These are phyloP conservation scores for Nicotiana knightiana DNA, from an alignment of 257 asterid species.

Conservation along the genomic window DNA sequence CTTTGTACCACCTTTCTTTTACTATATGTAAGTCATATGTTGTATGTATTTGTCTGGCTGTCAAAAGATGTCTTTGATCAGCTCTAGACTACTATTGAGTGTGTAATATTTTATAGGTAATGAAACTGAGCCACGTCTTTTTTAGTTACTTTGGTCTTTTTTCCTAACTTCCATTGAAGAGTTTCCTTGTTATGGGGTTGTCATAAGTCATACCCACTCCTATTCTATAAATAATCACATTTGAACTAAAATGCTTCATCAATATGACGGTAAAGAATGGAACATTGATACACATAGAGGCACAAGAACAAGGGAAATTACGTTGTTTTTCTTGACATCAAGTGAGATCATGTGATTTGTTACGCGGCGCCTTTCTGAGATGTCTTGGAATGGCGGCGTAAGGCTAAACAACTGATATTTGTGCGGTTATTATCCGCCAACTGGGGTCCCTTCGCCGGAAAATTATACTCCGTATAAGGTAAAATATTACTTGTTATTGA, in stretches of 20 bases:
- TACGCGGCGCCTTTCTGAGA: too few relatives aligned
- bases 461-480: too few relatives aligned
- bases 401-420: too few relatives aligned
- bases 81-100: background rate
- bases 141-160: background rate
- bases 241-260: background rate
- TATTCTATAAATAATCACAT: background rate
- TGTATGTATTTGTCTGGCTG: background rate
- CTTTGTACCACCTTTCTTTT: background rate
- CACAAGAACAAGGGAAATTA: too few relatives aligned
- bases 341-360: too few relatives aligned
- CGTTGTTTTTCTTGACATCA: too few relatives aligned
- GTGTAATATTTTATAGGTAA: constrained; percentile 7
- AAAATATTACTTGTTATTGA: too few relatives aligned
- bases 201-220: background rate
- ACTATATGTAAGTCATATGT: background rate
- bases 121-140: background rate
- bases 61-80: background rate
- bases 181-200: background rate
- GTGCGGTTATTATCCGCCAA: too few relatives aligned
- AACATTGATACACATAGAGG: too few relatives aligned
- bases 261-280: background rate
- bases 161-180: background rate
- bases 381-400: too few relatives aligned
- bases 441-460: too few relatives aligned